Evolutionary conservation across 2,329 filamentous ascomycete genomes (phyloP), one percentile per base, ranked within the genome.

Genomic region (Aspergillus sclerotialis): DNA sequence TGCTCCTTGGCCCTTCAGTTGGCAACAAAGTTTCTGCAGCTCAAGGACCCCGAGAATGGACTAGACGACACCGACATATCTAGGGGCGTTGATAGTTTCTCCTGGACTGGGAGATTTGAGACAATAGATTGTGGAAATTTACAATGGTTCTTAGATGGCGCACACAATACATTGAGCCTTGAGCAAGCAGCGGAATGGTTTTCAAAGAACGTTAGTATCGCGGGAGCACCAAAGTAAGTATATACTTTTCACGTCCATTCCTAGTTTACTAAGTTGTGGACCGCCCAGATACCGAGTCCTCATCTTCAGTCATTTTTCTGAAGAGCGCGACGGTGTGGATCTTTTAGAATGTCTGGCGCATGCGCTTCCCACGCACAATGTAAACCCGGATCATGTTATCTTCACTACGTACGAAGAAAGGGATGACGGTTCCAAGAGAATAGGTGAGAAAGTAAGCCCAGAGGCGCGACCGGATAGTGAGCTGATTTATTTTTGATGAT

Each of bases 91-190:
- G 24, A 46, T 2, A 40, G 42, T 27, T 58, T 60, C 29, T 40
- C 21, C 2, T 61, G 55, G 58, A 43, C 45, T 3, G 61, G 60
- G 12, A 50, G 60, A 26, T 64, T 59, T 31, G 51, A 64, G 17
- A 30, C 44, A 1, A 47, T 64, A 12, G 25, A 42, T 1, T 33
- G 50, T 3, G 51, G 43, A 5, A 15, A 32, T 13, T 27, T 33
- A 8, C 37, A 36, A 13, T 69, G 64, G 64, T 65, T 56, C 33
- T 37, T 69, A 14, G 64, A 68, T 38, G 57, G 60, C 8, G 66
- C 65, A 1, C 63, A 69, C 39, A 68, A 67, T 33, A 50, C 58
- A 4, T 41, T 67, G 42, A 68, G 65, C 44, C 40, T 68, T 4
- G 40, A 34, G 4, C 46, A 60, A 35, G 55, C 56, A 10, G 58